These are phyloP conservation scores for Paraphoma chrysanthemicola DNA, from an alignment of 2,329 filamentous ascomycete species.

Conservation along the genomic window DNA sequence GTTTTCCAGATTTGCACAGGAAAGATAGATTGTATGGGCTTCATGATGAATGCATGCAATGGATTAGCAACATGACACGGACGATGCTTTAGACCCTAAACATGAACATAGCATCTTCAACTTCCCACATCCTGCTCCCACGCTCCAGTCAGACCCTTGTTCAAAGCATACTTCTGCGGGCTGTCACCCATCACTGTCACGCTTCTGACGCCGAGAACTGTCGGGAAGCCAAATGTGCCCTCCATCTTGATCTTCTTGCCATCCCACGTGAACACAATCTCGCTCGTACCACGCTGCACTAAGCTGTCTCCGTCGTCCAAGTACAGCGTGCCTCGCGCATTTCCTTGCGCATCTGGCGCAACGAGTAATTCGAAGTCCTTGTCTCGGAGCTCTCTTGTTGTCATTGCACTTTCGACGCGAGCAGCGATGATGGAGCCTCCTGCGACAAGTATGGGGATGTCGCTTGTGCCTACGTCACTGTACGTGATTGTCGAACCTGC, in stretches of 20 bases:
- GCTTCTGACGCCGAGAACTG: slow-evolving; percentile 28
- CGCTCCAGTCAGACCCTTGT: slow-evolving; percentile 25
- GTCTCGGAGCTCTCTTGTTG: slow-evolving; percentile 67
- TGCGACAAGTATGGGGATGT: slow-evolving; percentile 69
- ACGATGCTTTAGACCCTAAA: too few relatives aligned
- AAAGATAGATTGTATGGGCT: background rate
- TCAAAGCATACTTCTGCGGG: slow-evolving; percentile 28
- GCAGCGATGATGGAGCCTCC: slow-evolving; percentile 69
- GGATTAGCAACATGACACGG: too few relatives aligned
- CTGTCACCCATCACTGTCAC: slow-evolving; percentile 28
- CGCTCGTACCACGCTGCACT: slow-evolving; percentile 62
- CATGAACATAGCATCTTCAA: slow-evolving; percentile 7
- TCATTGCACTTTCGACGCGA: slow-evolving; percentile 64
- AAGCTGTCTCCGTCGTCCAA: slow-evolving; percentile 78
- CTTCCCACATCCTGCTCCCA: slow-evolving; percentile 27
- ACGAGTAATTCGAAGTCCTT: slow-evolving; percentile 76
- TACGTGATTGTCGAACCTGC: slow-evolving; percentile 55
- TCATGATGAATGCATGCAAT: too few relatives aligned
- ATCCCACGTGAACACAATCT: slow-evolving; percentile 67
- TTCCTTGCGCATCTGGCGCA: slow-evolving; percentile 67
- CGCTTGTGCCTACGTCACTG: slow-evolving; percentile 54
- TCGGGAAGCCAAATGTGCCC: slow-evolving; percentile 63
- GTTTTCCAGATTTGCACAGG: background rate
- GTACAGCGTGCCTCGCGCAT: slow-evolving; percentile 72
- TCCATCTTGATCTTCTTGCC: slow-evolving; percentile 58